Conservation (phyloP, 768 basidiomycete genomes). For the Leccinum variicolor region DNA sequence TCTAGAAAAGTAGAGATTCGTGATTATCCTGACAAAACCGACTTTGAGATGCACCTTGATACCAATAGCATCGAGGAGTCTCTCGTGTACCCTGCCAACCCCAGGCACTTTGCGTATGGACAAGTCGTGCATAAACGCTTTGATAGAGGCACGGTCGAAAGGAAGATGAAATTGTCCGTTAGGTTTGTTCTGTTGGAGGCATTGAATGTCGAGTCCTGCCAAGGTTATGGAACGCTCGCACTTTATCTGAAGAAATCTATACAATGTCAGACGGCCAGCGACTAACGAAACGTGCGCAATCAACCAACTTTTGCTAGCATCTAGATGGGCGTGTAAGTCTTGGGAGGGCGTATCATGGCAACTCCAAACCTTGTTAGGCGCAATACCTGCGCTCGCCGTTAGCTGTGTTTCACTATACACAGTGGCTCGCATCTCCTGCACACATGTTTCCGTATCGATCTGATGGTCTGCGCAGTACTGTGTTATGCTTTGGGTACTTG, state of each 20-base stretch:
- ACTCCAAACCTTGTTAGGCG: constrained; percentile 80
- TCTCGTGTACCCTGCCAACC: constrained; percentile 87
- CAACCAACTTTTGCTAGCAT: constrained; percentile 90
- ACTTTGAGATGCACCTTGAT: constrained; percentile 52
- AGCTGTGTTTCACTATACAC: constrained; percentile 78
- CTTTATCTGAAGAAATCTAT: constrained; percentile 92
- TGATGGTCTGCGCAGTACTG: constrained; percentile 69
- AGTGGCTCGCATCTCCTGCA: constrained; percentile 67
- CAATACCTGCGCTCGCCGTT: constrained; percentile 94
- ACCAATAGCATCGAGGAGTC: constrained; percentile 81
- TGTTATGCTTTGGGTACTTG: constrained; percentile 60
- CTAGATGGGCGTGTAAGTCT: constrained; percentile 34
- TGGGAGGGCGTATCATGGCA: constrained; percentile 12
- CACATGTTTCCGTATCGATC: constrained; percentile 68
- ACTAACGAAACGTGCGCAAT: background rate
- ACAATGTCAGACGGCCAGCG: background rate
- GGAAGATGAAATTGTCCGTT: constrained; percentile 85
- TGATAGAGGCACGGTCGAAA: constrained; percentile 61
- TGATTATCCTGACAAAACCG: background rate
- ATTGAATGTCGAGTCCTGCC: background rate
- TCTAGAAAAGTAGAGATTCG: constrained; percentile 39
- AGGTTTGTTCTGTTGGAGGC: constrained; percentile 72
- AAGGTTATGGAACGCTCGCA: constrained; percentile 22
- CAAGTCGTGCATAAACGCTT: constrained; percentile 74
- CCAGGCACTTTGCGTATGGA: constrained; percentile 87